Base-by-base conservation (phyloP, 305 asterid species). In the Fraxinus dipetala region DNA sequence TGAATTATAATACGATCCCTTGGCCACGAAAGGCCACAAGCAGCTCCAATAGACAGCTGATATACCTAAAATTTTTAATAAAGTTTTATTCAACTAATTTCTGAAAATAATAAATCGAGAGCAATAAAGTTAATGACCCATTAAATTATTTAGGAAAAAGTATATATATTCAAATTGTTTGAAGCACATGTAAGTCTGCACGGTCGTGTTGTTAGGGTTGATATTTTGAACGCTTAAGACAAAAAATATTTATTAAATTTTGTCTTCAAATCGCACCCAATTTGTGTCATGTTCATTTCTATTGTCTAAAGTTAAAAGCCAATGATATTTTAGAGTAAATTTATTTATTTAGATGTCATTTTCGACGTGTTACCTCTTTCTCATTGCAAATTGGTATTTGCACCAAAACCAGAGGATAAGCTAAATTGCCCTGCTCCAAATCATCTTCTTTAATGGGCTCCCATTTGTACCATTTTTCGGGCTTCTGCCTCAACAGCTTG, bases 11-110 rank as follows among this genome's bases (percentile, higher is more conserved):
- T 77, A 45, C 90, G 83, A 81, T 85, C 84, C 16, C 80, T 76
- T 4, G 90, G 90, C 90, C 90, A 83, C 43, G 87, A 87, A 78
- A 87, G 82, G n/a, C 84, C 82, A 83, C 88, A 85, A 26, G 90
- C 88, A 76, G 90, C 90, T 81, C 80, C 90, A 81, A 85, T 87
- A 0, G 90, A 87, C 54, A 87, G 56, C 63, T 87, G 85, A 79
- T 87, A 87, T 14, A 87, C 90, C 90, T 87, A 63, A 61, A 61
- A 2, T 2, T 61, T 61, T 61, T 18, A 61, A 61, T 9, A 61
- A 22, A 56, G 8, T 6, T 51, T 51, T 51, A 6, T 18, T 56
- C 24, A n/a, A 18, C 67, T n/a, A 18, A n/a, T n/a, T 56, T 18
- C 24, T 18, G 67, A 56, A 56, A 18, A 56, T 56, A 56, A 56